Evolutionary conservation across 441 rosid genomes (phyloP), one percentile per base, ranked within the genome.

Genomic region (Gossypium trilobum): DNA sequence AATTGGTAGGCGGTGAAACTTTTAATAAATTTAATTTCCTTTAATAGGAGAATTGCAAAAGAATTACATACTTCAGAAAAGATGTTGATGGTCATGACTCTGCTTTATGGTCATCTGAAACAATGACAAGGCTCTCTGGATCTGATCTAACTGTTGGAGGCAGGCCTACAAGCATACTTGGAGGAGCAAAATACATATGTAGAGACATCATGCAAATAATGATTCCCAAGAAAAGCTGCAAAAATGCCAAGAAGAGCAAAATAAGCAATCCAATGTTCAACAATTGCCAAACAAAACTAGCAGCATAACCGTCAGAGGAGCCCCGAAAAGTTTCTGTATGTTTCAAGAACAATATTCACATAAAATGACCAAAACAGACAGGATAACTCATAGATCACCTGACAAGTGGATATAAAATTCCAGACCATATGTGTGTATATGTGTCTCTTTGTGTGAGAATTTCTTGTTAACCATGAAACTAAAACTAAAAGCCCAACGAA

Each of bases 181-280:
- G 76, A 55, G 65, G 65, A 33, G 66, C 76, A 55, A 73, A 65
- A 44, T 73, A 73, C 76, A 73, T 55, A 39, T 42, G 76, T 8
- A 73, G 71, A 0, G 76, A 73, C 76, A 73, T 73, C 44, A 62
- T 64, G 76, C 71, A 73, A 65, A 65, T 14, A 19, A 73, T 64
- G 56, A 73, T 73, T 65, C 76, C 76, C 29, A 72, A 62, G 68
- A 72, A 72, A 16, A 72, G 68, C 75, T 72, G 69, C 59, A 72
- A 70, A 58, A 10, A 16, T 46, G 19, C 58, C 51, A 60, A 59
- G 16, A 72, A 44, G 29, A 60, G 4, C 29, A 33, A 59, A 60
- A 71, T 33, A 55, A 31, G 9, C 5, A 36, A 52, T 11, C 29
- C 51, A 55, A 20, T 7, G 3, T 70, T 56, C 0, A 2, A 17